Conservation (phyloP, 345 rosid genomes). For the Gossypium longicalyx region DNA sequence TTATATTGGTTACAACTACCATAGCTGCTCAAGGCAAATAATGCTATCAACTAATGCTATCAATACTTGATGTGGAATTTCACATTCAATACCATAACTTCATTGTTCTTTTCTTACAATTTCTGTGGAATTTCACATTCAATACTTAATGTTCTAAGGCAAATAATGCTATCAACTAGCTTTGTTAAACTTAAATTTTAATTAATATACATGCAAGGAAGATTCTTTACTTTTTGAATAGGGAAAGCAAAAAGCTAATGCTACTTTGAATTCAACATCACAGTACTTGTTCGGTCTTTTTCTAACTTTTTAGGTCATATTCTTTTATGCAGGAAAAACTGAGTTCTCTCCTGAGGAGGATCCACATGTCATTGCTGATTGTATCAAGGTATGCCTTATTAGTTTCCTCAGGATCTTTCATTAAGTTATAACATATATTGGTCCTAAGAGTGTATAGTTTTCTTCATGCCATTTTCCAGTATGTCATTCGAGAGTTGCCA, state of each 20-base stretch:
- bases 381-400: constrained; percentile 65
- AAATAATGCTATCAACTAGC: background rate
- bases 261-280: background rate
- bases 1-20: background rate
- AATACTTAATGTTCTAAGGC: background rate
- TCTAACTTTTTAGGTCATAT: constrained; percentile 11
- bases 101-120: background rate
- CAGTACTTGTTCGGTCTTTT: constrained; percentile 1
- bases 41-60: no score
- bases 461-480: constrained; percentile 42
- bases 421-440: background rate
- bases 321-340: constrained; percentile 56
- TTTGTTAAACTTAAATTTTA: constrained; percentile 7
- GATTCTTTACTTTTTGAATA: constrained; percentile 1
- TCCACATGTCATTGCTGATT: constrained; percentile 89
- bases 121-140: background rate
- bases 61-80: no score
- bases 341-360: constrained; percentile 73
- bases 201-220: background rate
- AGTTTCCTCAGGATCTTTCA: constrained; percentile 10
- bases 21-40: background rate
- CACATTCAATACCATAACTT: no score
- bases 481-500: constrained; percentile 89
- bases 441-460: constrained; percentile 12
- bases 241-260: constrained; percentile 7